A percentile compares a stretch with the other conserved stretches of the same genome.
Conservation (phyloP, 768 basidiomycete genomes). For the Sporobolomyces pararoseus region DNA sequence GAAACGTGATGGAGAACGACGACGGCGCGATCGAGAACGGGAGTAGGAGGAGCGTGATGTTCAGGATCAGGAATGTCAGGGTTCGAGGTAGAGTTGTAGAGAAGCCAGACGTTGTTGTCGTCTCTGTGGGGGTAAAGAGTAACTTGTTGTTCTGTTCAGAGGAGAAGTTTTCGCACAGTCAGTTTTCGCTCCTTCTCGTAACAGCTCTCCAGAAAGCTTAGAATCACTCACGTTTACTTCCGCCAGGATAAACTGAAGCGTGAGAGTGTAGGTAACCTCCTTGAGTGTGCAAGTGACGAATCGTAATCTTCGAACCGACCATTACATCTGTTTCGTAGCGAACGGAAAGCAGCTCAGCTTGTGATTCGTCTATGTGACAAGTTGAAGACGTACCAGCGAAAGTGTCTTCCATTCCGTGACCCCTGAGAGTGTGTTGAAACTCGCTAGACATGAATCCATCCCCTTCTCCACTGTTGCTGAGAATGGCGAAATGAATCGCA, state of each 20-base stretch:
- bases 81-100: conserved; percentile 65
- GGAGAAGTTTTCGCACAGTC: not conserved
- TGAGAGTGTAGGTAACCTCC: conserved; percentile 99
- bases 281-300: conserved; percentile 93
- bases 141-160: conserved; percentile 80
- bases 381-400: conserved; percentile 63
- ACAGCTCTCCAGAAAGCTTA: no score
- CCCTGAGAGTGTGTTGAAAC: conserved; percentile 91
- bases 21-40: conserved; percentile 63
- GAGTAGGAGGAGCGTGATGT: conserved; percentile 54
- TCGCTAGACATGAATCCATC: conserved; percentile 99
- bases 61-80: conserved; percentile 36
- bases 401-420: conserved; percentile 87
- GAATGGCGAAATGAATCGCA: conserved; percentile 83
- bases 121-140: conserved; percentile 99
- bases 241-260: conserved; percentile 77
- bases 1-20: conserved; percentile 75
- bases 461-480: conserved; percentile 87
- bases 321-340: conserved; percentile 77
- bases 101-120: conserved; percentile 86
- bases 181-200: no score
- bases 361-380: not conserved
- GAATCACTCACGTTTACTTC: conserved; percentile 83
- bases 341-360: conserved; percentile 1
- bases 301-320: conserved; percentile 71